Percentiles rank a stretch among this genome's conserved stretches.
phyloP scores from a whole-genome alignment of 2,329 filamentous ascomycete genomes.

The Orbilia quercus region DNA sequence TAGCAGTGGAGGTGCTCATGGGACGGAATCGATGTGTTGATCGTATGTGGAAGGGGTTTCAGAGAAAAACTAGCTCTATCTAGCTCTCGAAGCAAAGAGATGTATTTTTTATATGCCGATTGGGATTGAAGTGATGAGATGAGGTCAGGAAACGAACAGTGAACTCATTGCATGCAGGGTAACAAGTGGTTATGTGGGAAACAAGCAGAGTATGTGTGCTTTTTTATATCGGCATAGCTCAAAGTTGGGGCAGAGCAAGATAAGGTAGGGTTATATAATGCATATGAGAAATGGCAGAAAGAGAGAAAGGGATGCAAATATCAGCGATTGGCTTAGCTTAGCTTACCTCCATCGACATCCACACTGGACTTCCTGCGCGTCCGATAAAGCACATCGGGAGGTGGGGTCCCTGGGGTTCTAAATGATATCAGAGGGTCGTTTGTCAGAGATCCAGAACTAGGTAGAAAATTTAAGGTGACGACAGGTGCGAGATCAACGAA shows the following conservation, averaged over 20 bases:
- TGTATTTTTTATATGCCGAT: background rate
- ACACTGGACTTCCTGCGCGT: slow-evolving; percentile 48
- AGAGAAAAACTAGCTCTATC: slow-evolving; percentile 50
- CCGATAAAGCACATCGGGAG: slow-evolving; percentile 41
- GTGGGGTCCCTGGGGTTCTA: slow-evolving; percentile 51
- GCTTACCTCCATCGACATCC: slow-evolving; percentile 56
- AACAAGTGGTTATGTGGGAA: too few species aligned
- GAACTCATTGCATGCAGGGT: slow-evolving; percentile 38
- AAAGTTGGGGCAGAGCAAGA: slow-evolving; percentile 29
- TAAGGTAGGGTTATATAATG: slow-evolving; percentile 55
- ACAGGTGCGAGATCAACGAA: background rate
- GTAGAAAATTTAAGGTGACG: slow-evolving; percentile 30
- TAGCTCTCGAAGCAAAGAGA: slow-evolving; percentile 21
- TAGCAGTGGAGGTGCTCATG: slow-evolving; percentile 40
- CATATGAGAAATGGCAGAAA: slow-evolving; percentile 47
- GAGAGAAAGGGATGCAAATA: slow-evolving; percentile 34
- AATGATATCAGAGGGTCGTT: slow-evolving; percentile 53
- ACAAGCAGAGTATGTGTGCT: slow-evolving; percentile 30
- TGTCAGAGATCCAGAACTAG: slow-evolving; percentile 51
- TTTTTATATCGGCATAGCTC: slow-evolving; percentile 51
- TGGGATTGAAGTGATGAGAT: background rate
- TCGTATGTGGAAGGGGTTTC: slow-evolving; percentile 16
- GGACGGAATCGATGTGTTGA: slow-evolving; percentile 48
- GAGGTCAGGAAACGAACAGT: slow-evolving; percentile 12
- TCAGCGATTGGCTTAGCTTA: slow-evolving; percentile 54